Evolutionary conservation across 208 protist genomes (phyloP).

Genomic region (Leishmania amazonensis): DNA sequence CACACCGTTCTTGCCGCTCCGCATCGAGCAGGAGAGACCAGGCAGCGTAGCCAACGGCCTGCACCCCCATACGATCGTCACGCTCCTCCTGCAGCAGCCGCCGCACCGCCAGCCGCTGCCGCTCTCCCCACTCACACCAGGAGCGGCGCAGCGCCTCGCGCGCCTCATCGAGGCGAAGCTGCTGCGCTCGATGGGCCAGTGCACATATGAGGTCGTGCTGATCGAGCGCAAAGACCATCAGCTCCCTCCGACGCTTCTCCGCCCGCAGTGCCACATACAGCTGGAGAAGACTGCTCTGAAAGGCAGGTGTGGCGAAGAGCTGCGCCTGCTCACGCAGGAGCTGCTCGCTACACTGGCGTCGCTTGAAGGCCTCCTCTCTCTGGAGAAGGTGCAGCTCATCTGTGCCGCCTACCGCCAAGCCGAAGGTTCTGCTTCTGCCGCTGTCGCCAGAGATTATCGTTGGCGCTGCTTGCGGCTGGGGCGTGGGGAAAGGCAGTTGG

Average conservation of each 20-base stretch:
- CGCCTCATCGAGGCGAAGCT: constrained; percentile 15
- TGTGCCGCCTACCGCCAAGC: not conserved
- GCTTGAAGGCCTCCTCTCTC: constrained; percentile 51
- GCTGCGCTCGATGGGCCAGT: constrained; percentile 26
- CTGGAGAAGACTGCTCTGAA: constrained; percentile 27
- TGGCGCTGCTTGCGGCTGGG: not conserved
- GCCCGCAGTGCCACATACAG: constrained; percentile 50
- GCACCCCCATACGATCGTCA: constrained; percentile 44
- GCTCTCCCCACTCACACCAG: constrained; percentile 30
- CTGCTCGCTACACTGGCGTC: constrained; percentile 32
- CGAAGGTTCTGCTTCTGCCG: not conserved
- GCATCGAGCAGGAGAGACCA: not conserved
- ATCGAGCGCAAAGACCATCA: constrained; percentile 49
- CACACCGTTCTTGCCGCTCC: constrained; percentile 1
- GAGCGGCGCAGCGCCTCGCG: constrained; percentile 18
- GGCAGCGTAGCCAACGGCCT: constrained; percentile 30
- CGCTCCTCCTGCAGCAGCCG: constrained; percentile 45
- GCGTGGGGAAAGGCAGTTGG: not conserved
- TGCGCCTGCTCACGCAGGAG: constrained; percentile 22
- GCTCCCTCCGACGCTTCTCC: constrained; percentile 43
- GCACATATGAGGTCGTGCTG: constrained; percentile 59
- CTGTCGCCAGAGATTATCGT: not conserved
- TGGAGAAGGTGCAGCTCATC: constrained; percentile 30
- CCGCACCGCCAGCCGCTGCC: constrained; percentile 22
- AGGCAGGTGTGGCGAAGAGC: constrained; percentile 29